Evolutionary conservation across 116 monocot species (phyloP).

Genomic region (Papilionanthe hybrid): DNA sequence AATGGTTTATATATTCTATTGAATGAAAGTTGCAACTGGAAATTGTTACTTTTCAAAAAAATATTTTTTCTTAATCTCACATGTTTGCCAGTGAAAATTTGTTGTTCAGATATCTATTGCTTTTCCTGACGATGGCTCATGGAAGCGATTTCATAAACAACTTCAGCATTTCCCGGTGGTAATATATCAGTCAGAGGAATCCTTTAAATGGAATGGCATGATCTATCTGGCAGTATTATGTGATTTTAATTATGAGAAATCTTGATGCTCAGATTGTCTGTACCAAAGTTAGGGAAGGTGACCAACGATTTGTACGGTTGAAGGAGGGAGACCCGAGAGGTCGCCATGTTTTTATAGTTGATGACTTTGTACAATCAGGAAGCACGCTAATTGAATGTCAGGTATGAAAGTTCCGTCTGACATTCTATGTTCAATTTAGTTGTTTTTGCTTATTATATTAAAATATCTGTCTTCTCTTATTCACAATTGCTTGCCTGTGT

Average conservation of each 20-base stretch:
- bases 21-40: background rate
- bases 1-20: background rate
- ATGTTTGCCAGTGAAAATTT: background rate
- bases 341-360: constrained; percentile 95
- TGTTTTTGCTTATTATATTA: no score
- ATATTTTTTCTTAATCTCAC: background rate
- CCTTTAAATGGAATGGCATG: background rate
- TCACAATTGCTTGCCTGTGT: background rate
- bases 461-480: background rate
- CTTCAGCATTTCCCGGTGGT: constrained; percentile 96
- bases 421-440: background rate
- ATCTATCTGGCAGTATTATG: background rate
- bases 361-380: constrained; percentile 98
- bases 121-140: constrained; percentile 97
- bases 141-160: constrained; percentile 93
- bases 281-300: constrained; percentile 94
- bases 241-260: background rate
- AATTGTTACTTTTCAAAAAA: background rate
- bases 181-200: constrained; percentile 14
- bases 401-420: constrained; percentile 29
- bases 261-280: constrained; percentile 63
- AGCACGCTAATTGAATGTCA: constrained; percentile 94
- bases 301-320: constrained; percentile 71
- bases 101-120: constrained; percentile 79
- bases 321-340: constrained; percentile 95